Conservation (phyloP, 768 basidiomycete species). For the Gymnopilus dilepis region DNA sequence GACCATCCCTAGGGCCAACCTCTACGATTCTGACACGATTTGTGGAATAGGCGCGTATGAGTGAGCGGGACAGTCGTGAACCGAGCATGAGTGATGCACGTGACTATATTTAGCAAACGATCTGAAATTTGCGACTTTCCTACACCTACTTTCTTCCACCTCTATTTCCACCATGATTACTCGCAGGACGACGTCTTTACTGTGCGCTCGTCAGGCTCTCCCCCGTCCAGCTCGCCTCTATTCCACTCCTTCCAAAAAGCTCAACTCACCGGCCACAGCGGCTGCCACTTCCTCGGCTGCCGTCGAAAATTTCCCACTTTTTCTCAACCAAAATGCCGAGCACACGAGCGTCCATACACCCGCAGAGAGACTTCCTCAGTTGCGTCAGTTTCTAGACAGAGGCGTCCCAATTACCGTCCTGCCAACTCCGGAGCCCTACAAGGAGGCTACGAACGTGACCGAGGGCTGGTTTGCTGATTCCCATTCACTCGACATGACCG, state of each 20-base stretch:
- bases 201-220: slow-evolving; percentile 71
- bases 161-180: neutral
- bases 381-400: slow-evolving; percentile 16
- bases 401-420: slow-evolving; percentile 55
- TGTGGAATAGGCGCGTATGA: neutral
- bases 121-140: neutral
- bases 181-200: slow-evolving; percentile 40
- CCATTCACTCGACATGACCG: slow-evolving; percentile 67
- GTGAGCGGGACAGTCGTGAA: neutral
- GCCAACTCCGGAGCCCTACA: slow-evolving; percentile 66
- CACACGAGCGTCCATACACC: slow-evolving; percentile 3
- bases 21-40: slow-evolving; percentile 75
- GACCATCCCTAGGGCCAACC: slow-evolving; percentile 89
- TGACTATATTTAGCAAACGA: neutral
- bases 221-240: slow-evolving; percentile 74
- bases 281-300: slow-evolving; percentile 37
- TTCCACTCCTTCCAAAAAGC: slow-evolving; percentile 65
- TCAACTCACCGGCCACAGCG: slow-evolving; percentile 58
- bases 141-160: neutral
- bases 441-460: slow-evolving; percentile 38
- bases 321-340: slow-evolving; percentile 31
- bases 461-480: slow-evolving; percentile 69
- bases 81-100: neutral
- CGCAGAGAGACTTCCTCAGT: slow-evolving; percentile 6
- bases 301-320: slow-evolving; percentile 46